Percentiles rank a stretch among this genome's conserved stretches.
These are phyloP conservation scores for Simplicillium aogashimaense DNA, from an alignment of 2,329 filamentous ascomycete species.

Conservation along the genomic window DNA sequence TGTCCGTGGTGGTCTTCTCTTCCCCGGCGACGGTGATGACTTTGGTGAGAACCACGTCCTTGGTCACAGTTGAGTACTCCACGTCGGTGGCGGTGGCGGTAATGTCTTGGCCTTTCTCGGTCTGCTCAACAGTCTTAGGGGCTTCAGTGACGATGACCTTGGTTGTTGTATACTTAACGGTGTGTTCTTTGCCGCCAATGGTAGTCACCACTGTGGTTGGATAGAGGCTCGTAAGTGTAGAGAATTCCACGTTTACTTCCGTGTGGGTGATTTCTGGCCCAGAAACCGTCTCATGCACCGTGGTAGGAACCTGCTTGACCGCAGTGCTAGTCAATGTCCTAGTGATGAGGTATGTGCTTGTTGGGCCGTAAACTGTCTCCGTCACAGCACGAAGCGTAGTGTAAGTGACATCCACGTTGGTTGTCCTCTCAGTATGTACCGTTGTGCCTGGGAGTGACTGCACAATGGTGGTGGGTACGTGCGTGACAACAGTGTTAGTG, in stretches of 20 bases:
- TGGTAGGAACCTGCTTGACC: constrained; percentile 19
- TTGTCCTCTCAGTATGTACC: too few relatives aligned
- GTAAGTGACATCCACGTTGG: constrained; percentile 3
- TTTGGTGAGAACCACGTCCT: constrained; percentile 31
- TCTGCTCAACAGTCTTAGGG: constrained; percentile 23
- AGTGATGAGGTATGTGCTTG: constrained; percentile 18
- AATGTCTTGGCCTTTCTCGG: constrained; percentile 7
- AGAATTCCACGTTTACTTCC: constrained; percentile 25
- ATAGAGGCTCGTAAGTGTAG: constrained; percentile 32
- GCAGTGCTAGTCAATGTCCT: constrained; percentile 16
- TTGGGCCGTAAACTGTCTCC: constrained; percentile 23
- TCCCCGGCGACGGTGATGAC: constrained; percentile 21
- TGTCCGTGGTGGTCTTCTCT: constrained; percentile 15
- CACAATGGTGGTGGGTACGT: too few relatives aligned
- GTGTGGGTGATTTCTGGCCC: constrained; percentile 25
- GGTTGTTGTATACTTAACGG: constrained; percentile 25
- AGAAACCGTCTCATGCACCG: constrained; percentile 21
- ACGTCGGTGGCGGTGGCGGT: constrained; percentile 9
- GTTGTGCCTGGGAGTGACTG: too few relatives aligned
- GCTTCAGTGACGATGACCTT: constrained; percentile 22
- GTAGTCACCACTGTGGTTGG: constrained; percentile 34
- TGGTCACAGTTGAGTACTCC: constrained; percentile 29
- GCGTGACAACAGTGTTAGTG: too few relatives aligned
- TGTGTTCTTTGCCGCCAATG: constrained; percentile 23
- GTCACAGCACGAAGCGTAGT: constrained; percentile 11